Base-by-base conservation (phyloP, 495 filamentous ascomycete species). In the Aspergillus sclerotiicarbonarius region DNA sequence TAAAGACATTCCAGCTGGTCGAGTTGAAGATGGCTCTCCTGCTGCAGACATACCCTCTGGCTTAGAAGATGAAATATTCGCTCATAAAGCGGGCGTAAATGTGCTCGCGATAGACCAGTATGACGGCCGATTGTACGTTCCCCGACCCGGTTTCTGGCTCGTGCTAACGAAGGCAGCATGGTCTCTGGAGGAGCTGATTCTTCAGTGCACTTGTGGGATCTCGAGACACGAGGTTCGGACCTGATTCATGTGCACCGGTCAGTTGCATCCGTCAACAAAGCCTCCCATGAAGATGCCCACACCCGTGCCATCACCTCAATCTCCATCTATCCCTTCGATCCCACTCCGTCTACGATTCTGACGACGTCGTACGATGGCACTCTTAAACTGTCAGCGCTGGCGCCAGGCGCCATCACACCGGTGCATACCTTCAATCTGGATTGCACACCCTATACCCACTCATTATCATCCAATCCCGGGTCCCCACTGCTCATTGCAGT, bases 311-410 rank as follows among this genome's bases (percentile, higher is more conserved):
- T 96, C 52, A 96, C 92, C 2, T 87, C 91, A 35, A 72, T 96
- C 39, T 89, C 82, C 2, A 95, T 95, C 73, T 96, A 94, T 64
- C 91, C 92, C 4, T 94, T 94, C 63, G 92, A 80, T 49, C 76
- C 76, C 2, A 93, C 75, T 73, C 87, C 57, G 71, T 82, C 60
- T 75, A 78, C 92, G 32, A 94, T 98, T 62, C 76, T 96, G 10
- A 89, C 90, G 1, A 87, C 87, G 10, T 90, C 91, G 47, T 91
- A 90, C 67, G 92, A 96, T 68, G 85, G 89, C 57, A 89, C 86
- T 4, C 77, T 96, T 32, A 92, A 92, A 68, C 74, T 92, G 3
- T 96, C 87, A 65, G 84, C 87, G 8, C 84, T 90, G 0, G 80
- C 85, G 37, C 76, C 81, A 15, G 65, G 59, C 1, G 59, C 51